phyloP scores from a whole-genome alignment of 2,329 filamentous ascomycete species.

The Fonsecaea monophora region DNA sequence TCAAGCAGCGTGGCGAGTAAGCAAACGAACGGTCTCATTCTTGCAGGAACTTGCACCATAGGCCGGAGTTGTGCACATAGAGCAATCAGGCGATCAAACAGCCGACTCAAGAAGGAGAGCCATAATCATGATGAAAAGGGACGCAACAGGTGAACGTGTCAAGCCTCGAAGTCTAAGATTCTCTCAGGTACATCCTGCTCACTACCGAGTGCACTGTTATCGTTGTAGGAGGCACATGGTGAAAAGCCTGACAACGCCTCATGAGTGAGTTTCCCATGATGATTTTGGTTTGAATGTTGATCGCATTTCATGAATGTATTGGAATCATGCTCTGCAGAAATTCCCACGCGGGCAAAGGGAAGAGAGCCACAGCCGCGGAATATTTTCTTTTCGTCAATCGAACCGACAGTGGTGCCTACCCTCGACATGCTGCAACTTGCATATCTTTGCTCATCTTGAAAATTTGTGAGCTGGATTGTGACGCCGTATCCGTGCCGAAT shows the following conservation, averaged over 20 bases:
- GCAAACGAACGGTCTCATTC: neutral
- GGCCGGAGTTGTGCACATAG: too few relatives aligned
- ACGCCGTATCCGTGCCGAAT: slow-evolving; percentile 35
- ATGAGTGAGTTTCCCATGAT: neutral
- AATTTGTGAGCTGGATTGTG: slow-evolving; percentile 25
- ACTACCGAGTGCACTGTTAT: neutral
- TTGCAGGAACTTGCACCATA: too few relatives aligned
- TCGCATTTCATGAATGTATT: slow-evolving; percentile 36
- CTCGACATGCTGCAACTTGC: slow-evolving; percentile 29
- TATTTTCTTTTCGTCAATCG: slow-evolving; percentile 8
- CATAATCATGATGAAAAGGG: neutral
- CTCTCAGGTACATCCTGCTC: slow-evolving; percentile 1
- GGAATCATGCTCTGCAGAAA: slow-evolving; percentile 35
- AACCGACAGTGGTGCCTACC: slow-evolving; percentile 17
- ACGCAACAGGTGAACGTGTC: neutral
- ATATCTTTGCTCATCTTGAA: slow-evolving; percentile 28
- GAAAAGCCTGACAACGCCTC: neutral
- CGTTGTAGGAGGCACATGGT: neutral
- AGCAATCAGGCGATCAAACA: neutral
- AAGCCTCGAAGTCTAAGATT: neutral
- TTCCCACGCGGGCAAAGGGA: slow-evolving; percentile 23
- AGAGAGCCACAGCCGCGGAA: slow-evolving; percentile 29
- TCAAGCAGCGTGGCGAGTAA: neutral
- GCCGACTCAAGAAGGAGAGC: neutral
- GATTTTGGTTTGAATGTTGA: slow-evolving; percentile 7